Evolutionary conservation across 176 grass and related monocot species (phyloP), one percentile per base, ranked within the genome.

Genomic region (Calamus simplicifolius): DNA sequence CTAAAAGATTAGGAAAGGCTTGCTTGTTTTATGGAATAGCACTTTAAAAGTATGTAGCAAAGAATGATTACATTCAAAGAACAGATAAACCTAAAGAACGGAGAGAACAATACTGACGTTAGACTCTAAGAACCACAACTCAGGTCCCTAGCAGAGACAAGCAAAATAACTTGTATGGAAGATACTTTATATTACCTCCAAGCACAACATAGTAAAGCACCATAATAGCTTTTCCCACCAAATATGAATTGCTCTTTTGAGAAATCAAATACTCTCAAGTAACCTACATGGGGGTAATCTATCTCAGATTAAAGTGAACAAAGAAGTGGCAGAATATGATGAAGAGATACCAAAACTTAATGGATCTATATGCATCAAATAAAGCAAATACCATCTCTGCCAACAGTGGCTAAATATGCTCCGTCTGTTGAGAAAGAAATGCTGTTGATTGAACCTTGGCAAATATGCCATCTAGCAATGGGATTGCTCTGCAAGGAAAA

Each of bases 381-480:
- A 8, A 77, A 50, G 62, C 54, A 79, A 49, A 79, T 98, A 98
- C 88, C 94, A 73, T 93, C 94, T 68, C 85, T 79, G 26, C 94
- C 94, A 74, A 98, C 79, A 73, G 85, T 89, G 48, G 94, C 84
- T 70, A 98, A 80, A 23, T 83, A 93, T 71, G 73, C 71, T 28
- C 88, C 94, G 74, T 98, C 85, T 5, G 76, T 66, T 23, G 88
- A 98, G 73, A 98, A 98, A 48, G 87, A 98, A 56, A 93, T 79
- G 68, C 69, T 78, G 70, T 92, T 98, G 73, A 93, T 80, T 64
- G 88, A 76, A 85, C 94, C 88, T 74, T 83, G 78, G 80, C 79
- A 98, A 49, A 98, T 93, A 70, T 93, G 94, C 88, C 94, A 98
- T 76, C 88, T 89, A 66, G 88, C 85, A 58, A 72, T 57, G 66